These are phyloP conservation scores for Limnomonas spitsbergensis DNA, from an alignment of 139 green algal genomes.

Conservation along the genomic window DNA sequence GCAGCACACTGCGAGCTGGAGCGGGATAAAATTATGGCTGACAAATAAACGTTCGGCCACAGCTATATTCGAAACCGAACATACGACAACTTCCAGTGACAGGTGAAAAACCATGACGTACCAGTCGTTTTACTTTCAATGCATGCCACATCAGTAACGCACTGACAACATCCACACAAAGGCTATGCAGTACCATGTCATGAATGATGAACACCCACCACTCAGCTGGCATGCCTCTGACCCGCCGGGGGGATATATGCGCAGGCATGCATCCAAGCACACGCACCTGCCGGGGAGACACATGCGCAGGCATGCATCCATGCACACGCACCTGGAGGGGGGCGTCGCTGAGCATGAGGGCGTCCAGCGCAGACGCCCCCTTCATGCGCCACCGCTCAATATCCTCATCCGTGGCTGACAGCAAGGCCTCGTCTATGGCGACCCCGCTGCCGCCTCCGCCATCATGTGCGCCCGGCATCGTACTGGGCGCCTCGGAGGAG, in stretches of 20 bases:
- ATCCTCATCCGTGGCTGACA: constrained; percentile 20
- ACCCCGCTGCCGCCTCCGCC: not conserved
- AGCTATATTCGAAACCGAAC: no score
- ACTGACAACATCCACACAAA: not conserved
- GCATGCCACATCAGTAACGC: not conserved
- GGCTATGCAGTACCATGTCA: not conserved
- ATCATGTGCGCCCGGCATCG: no score
- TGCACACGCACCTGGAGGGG: constrained; percentile 50
- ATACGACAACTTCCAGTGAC: no score
- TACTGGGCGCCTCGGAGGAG: no score
- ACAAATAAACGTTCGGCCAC: no score
- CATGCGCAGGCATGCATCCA: not conserved
- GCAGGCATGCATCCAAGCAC: not conserved
- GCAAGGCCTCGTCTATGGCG: constrained; percentile 17
- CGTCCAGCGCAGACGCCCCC: constrained; percentile 42
- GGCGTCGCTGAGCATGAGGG: constrained; percentile 73
- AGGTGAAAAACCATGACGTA: no score
- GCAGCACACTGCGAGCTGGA: no score
- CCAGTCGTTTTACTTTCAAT: not conserved
- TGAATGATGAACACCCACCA: not conserved
- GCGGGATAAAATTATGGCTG: no score
- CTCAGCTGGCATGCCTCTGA: no score
- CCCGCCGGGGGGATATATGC: not conserved
- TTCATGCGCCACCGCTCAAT: constrained; percentile 2
- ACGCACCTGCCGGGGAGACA: not conserved